Evolutionary conservation across 129 eudicot genomes (phyloP).

Genomic region (Mikania micrantha): DNA sequence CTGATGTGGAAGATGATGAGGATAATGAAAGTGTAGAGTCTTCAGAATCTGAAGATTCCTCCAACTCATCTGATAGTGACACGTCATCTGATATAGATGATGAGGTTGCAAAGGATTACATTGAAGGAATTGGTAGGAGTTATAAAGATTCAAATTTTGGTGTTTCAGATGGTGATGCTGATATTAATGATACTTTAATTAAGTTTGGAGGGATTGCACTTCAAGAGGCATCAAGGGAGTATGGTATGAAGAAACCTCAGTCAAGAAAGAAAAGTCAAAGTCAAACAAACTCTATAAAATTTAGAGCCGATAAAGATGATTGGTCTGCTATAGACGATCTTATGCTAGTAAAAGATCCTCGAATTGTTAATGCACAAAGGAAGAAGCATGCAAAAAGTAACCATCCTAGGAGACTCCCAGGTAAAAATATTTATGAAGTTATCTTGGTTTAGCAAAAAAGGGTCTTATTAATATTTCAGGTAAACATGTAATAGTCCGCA

Average conservation of each 20-base stretch:
- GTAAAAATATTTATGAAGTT: conserved; percentile 24
- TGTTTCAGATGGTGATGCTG: conserved; percentile 30
- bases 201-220: conserved; percentile 77
- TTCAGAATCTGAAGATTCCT: conserved; percentile 50
- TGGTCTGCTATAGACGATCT: conserved; percentile 52
- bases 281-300: conserved; percentile 14
- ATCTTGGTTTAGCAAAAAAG: background rate
- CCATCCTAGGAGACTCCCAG: conserved; percentile 55
- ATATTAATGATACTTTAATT: conserved; percentile 41
- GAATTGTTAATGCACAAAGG: conserved; percentile 47
- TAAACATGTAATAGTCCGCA: background rate
- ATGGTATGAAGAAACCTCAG: conserved; percentile 50
- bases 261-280: conserved; percentile 36
- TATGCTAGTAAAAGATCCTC: conserved; percentile 69
- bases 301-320: conserved; percentile 17
- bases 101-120: conserved; percentile 72
- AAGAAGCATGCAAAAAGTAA: conserved; percentile 69
- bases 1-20: conserved; percentile 50
- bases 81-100: conserved; percentile 63
- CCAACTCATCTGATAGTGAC: conserved; percentile 61
- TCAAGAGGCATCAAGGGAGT: conserved; percentile 84
- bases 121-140: conserved; percentile 77
- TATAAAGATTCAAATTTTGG: conserved; percentile 44
- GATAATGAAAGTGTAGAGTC: conserved; percentile 36
- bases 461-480: background rate